Base-by-base conservation (phyloP, 345 rosid genomes). In the Noccaea bulbosa region DNA sequence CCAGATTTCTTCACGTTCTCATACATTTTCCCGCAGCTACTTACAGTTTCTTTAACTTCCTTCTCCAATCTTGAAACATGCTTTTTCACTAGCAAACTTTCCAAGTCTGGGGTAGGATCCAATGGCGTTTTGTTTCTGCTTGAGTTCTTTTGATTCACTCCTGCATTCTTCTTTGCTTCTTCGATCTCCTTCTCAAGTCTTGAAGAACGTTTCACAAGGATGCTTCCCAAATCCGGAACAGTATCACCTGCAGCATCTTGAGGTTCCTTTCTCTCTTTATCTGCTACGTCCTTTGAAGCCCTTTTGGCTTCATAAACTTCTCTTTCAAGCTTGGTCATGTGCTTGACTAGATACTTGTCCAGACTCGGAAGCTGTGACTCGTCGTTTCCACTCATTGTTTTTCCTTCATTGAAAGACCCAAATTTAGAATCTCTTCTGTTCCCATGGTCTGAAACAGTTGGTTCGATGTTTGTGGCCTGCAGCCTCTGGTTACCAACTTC, bases 321-420 rank as follows among this genome's bases (percentile, higher is more conserved):
- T 75, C 61, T 85, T 81, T 93, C 98, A 38, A 93, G 90, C 77
- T 81, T 86, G 30, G 91, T 78, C 86, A 81, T 77, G 80, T 78
- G 93, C 81, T 87, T 93, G 32, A 93, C 97, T 74, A 93, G 73
- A 80, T 78, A 84, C 81, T 90, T 90, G 67, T 90, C 98, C 54
- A 93, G 62, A 84, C 93, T 86, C 0, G 86, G 97, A 72, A 93
- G 70, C 72, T 84, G 86, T 1, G 78, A 62, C 57, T 78, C 89
- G 7, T 78, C 89, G 7, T 24, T 67, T 52, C 84, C 79, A 62
- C 65, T 71, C 69, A 49, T 72, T 73, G 41, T 40, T 49, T 64
- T 68, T 24, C 78, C 82, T 51, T 65, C 79, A 37, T 2, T 63
- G 7, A 69, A 74, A 20, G 73, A 53, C 53, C 75, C 77, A 7